Conservation (phyloP, 257 asterid genomes). For the Paraleonurus japonicus region DNA sequence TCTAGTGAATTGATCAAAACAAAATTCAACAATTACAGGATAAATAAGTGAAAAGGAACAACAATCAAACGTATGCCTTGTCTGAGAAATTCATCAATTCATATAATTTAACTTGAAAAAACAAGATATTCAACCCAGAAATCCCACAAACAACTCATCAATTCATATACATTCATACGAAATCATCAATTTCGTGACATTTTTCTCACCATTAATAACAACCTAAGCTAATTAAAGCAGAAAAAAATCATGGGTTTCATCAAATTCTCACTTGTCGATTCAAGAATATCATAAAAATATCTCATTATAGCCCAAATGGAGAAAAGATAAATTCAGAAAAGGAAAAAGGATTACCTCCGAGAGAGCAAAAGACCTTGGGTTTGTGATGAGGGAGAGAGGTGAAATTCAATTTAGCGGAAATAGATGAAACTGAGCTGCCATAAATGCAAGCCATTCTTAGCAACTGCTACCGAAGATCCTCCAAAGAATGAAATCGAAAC, state of each 20-base stretch:
- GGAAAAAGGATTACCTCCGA: constrained; percentile 38
- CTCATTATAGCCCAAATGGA: not conserved
- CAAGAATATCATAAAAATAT: not conserved
- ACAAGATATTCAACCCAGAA: not conserved
- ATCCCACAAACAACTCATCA: constrained; percentile 11
- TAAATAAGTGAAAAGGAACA: not conserved
- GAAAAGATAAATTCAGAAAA: not conserved
- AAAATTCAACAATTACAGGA: not conserved
- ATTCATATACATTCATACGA: not conserved
- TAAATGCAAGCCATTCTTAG: constrained; percentile 42
- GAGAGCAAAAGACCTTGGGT: constrained; percentile 54
- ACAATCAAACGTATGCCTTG: not conserved
- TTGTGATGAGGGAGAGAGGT: constrained; percentile 31
- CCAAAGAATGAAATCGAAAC: not conserved
- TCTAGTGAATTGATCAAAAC: not conserved
- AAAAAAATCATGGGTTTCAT: not conserved
- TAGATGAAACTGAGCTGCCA: constrained; percentile 46
- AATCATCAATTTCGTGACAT: not conserved
- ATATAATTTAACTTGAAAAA: not conserved
- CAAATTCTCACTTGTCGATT: not conserved
- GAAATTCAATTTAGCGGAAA: constrained; percentile 41
- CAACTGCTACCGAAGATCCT: constrained; percentile 1
- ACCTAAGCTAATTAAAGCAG: not conserved
- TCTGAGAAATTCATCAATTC: not conserved
- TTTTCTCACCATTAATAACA: not conserved